Evolutionary conservation across 495 filamentous ascomycete genomes (phyloP), one percentile per base, ranked within the genome.

Genomic region (Cairneyella variabilis): DNA sequence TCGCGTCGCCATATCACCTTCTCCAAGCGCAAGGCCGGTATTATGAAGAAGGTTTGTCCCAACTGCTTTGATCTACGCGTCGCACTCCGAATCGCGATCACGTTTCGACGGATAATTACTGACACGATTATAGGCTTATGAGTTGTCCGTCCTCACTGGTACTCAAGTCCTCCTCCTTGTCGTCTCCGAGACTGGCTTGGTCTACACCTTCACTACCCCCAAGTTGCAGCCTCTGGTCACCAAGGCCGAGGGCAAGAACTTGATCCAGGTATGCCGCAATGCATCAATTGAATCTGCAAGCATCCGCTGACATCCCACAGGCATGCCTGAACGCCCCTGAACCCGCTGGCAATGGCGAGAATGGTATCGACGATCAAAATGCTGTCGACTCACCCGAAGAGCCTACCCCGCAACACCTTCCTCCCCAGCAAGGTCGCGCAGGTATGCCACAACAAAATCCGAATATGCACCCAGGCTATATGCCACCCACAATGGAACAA

Each of bases 1-100:
- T 97, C 93, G 75, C 91, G 93, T 76, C 88, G 93, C 51, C 93
- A 99, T 77, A 99, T 99, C 70, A 99, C 93, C 58, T 99, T 99
- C 73, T 97, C 95, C 59, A 99, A 99, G 85, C 91, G 93, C 70
- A 99, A 99, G 81, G 93, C 93, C 53, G 93, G 93, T 64, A 99
- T 99, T 74, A 99, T 99, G 93, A 99, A 99, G 83, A 99, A 99
- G 91, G 93, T 97, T 69, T 57, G 83, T 77, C 28, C 14, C 46
- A 46, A 38, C 48, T 50, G 39, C 48, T 27, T 16, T 20, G 34
- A 38, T 47, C 21, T 26, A 55, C 59, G 58, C 62, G 59, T 54
- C 61, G 22, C 17, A 44, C 20, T 11, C 48, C 54, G 40, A 48
- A 38, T 59, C 57, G 48, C 51, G 52, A 40, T 50, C 47, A 27